Conservation (phyloP, 352 stramenopile species). For the Globisporangium nodosum region DNA sequence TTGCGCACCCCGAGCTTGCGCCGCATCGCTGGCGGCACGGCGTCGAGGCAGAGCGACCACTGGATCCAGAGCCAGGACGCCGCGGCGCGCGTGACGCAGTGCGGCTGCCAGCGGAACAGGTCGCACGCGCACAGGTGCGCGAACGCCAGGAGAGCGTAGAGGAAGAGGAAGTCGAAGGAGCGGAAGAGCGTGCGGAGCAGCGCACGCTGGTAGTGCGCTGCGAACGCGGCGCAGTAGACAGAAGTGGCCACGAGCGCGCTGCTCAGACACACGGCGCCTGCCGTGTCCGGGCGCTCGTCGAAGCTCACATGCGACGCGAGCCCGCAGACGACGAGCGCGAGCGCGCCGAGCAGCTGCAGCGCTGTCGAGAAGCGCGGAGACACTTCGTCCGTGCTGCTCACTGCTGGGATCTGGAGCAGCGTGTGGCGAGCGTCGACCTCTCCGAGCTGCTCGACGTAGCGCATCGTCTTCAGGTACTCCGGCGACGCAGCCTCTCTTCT, state of each 20-base stretch:
- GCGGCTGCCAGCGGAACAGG: slow-evolving; percentile 14
- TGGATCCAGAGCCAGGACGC: slow-evolving; percentile 19
- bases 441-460: slow-evolving; percentile 6
- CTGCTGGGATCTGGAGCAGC: not conserved
- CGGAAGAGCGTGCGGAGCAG: slow-evolving; percentile 7
- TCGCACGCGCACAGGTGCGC: slow-evolving; percentile 16
- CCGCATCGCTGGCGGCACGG: slow-evolving; percentile 14
- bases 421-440: slow-evolving; percentile 2
- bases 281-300: not conserved
- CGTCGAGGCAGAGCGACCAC: slow-evolving; percentile 17
- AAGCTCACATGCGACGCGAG: not conserved
- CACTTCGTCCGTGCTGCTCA: too few relatives aligned
- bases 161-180: slow-evolving; percentile 27
- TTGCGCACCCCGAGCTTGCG: slow-evolving; percentile 7
- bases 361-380: not conserved
- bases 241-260: slow-evolving; percentile 1
- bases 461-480: slow-evolving; percentile 6
- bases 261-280: not conserved
- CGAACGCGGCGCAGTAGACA: not conserved
- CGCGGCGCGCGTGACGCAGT: not conserved
- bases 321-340: not conserved
- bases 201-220: slow-evolving; percentile 5
- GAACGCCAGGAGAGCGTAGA: slow-evolving; percentile 19
- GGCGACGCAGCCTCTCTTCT: not conserved
- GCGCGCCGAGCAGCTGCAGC: not conserved